Evolutionary conservation across 2,329 filamentous ascomycete genomes (phyloP).

Genomic region (Tolypocladium paradoxum): DNA sequence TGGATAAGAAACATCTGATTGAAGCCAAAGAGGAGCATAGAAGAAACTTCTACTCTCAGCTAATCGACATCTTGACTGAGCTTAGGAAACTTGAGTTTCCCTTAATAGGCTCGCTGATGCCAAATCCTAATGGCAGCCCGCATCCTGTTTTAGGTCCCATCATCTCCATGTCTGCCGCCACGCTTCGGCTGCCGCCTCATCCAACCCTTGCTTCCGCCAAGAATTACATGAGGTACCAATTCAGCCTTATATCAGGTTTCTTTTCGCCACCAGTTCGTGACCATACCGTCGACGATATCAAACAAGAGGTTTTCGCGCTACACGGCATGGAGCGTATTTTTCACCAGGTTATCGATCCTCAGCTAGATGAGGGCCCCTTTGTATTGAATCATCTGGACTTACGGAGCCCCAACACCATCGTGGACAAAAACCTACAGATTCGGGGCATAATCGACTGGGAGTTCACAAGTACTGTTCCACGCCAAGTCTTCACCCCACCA

Average conservation of each 20-base stretch:
- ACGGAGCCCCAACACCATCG: constrained; percentile 12
- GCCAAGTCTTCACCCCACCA: constrained; percentile 7
- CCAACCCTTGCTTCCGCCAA: background rate
- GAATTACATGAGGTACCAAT: background rate
- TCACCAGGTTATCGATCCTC: constrained; percentile 5
- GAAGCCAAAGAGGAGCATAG: constrained; percentile 2
- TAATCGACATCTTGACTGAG: constrained; percentile 14
- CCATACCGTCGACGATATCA: constrained; percentile 4
- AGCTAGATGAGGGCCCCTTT: constrained; percentile 7
- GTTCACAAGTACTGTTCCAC: constrained; percentile 9
- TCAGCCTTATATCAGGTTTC: background rate
- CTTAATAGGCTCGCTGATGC: constrained; percentile 13
- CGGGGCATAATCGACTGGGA: constrained; percentile 17
- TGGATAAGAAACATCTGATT: constrained; percentile 7
- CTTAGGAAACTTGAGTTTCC: constrained; percentile 13
- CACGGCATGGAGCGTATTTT: constrained; percentile 7
- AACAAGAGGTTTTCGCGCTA: constrained; percentile 8
- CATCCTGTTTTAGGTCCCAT: constrained; percentile 9
- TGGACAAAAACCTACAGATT: constrained; percentile 11
- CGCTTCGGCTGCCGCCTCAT: background rate
- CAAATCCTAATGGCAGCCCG: constrained; percentile 5
- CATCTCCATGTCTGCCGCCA: constrained; percentile 9
- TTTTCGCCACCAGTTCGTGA: constrained; percentile 2
- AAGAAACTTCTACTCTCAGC: constrained; percentile 11
- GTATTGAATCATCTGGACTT: constrained; percentile 14